Evolutionary conservation across 345 rosid species (phyloP).

Genomic region (Litchi chinensis): DNA sequence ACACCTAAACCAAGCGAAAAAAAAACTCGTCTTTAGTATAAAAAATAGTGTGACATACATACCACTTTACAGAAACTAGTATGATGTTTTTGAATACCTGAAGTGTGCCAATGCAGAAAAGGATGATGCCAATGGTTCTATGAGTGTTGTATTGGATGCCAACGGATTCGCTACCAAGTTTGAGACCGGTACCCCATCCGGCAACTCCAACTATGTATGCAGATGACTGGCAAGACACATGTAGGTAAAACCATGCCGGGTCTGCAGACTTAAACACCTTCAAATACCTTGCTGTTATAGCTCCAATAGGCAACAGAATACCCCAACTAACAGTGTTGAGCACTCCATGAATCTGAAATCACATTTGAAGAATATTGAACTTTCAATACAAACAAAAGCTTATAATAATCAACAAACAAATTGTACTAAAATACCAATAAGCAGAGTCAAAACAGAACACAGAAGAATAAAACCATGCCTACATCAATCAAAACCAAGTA

Average conservation of each 20-base stretch:
- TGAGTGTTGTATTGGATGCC: conserved; percentile 56
- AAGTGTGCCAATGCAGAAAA: conserved; percentile 80
- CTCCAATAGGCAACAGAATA: conserved; percentile 78
- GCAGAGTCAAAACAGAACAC: conserved; percentile 14
- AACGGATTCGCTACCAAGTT: conserved; percentile 77
- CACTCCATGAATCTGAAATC: conserved; percentile 76
- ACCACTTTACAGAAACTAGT: not conserved
- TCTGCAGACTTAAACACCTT: conserved; percentile 72
- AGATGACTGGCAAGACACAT: conserved; percentile 66
- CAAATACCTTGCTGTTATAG: conserved; percentile 75
- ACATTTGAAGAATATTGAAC: not conserved
- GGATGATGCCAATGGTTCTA: conserved; percentile 70
- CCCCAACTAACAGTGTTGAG: conserved; percentile 90
- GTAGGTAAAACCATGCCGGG: conserved; percentile 91
- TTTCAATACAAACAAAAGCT: not conserved
- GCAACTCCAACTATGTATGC: conserved; percentile 81
- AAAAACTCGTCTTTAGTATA: not conserved
- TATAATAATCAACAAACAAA: not conserved
- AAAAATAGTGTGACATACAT: not conserved
- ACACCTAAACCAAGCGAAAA: conserved; percentile 41
- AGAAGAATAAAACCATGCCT: not conserved
- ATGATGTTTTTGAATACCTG: conserved; percentile 50
- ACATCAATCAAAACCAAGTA: not conserved
- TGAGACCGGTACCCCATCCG: conserved; percentile 89
- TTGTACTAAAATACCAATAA: not conserved